phyloP scores from a whole-genome alignment of 192 early-diverging fungal genomes.

The Rhizophagus clarus region DNA sequence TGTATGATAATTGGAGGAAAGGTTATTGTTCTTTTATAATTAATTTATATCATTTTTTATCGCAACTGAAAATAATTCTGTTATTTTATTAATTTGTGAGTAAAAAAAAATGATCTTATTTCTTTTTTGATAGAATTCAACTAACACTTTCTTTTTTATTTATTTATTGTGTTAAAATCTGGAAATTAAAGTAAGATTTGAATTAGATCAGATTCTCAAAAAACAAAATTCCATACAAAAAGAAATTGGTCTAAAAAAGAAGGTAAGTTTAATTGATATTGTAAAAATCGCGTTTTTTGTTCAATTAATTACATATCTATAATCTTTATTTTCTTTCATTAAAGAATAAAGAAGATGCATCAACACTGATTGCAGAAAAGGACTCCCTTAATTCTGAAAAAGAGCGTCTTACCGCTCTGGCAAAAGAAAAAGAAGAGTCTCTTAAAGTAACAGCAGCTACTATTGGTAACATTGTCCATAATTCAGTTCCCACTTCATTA shows the following conservation, averaged over 20 bases:
- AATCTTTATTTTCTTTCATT: background rate
- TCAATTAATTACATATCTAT: background rate
- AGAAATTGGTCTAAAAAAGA: slow-evolving; percentile 85
- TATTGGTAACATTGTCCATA: slow-evolving; percentile 95
- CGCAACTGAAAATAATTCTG: background rate
- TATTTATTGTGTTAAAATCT: too few relatives aligned
- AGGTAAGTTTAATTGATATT: slow-evolving; percentile 52
- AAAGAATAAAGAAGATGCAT: slow-evolving; percentile 79
- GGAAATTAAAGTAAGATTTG: slow-evolving; percentile 67
- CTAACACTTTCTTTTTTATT: background rate
- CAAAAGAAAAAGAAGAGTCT: slow-evolving; percentile 74
- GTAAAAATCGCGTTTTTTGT: background rate
- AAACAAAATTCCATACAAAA: slow-evolving; percentile 91
- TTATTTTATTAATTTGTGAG: background rate
- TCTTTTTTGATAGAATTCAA: background rate
- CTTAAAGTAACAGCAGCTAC: slow-evolving; percentile 64
- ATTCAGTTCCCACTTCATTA: slow-evolving; percentile 81
- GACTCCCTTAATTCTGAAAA: slow-evolving; percentile 73
- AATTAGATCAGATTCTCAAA: slow-evolving; percentile 88
- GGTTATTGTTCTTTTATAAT: background rate
- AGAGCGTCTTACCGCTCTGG: slow-evolving; percentile 61
- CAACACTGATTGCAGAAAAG: slow-evolving; percentile 75
- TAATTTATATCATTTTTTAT: background rate
- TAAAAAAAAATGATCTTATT: background rate
- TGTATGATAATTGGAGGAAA: slow-evolving; percentile 87